phyloP scores from a whole-genome alignment of 208 protist species.

The Trypanosoma grayi region DNA sequence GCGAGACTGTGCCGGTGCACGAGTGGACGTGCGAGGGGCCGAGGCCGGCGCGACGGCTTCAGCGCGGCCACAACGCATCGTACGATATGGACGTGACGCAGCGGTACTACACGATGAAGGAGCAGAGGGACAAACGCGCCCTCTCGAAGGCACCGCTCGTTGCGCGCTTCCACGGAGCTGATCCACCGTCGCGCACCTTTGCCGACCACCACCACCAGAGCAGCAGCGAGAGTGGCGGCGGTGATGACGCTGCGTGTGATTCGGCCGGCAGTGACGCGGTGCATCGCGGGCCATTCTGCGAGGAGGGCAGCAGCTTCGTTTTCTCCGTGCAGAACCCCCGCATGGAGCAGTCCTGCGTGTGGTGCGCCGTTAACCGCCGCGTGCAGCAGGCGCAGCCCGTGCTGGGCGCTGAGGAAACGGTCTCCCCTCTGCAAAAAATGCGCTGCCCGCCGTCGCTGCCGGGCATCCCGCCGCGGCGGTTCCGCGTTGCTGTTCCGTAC shows the following conservation, averaged over 20 bases:
- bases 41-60: constrained; percentile 28
- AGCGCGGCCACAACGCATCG: constrained; percentile 14
- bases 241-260: background rate
- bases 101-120: constrained; percentile 69
- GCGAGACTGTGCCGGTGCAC: constrained; percentile 48
- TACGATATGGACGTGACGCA: constrained; percentile 62
- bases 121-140: constrained; percentile 43
- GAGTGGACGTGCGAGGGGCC: constrained; percentile 83
- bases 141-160: constrained; percentile 38
- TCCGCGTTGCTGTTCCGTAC: constrained; percentile 51
- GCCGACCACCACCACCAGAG: background rate
- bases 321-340: constrained; percentile 72
- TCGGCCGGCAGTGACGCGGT: background rate
- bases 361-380: constrained; percentile 60
- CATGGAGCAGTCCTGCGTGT: constrained; percentile 55
- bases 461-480: constrained; percentile 50
- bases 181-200: background rate
- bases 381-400: constrained; percentile 30
- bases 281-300: constrained; percentile 33
- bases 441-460: constrained; percentile 71
- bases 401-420: constrained; percentile 21
- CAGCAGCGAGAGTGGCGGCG: background rate
- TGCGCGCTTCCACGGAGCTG: constrained; percentile 42
- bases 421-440: constrained; percentile 57
- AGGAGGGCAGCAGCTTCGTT: constrained; percentile 62